phyloP scores from a whole-genome alignment of 2,329 filamentous ascomycete species.

The Aureobasidium pullulans region DNA sequence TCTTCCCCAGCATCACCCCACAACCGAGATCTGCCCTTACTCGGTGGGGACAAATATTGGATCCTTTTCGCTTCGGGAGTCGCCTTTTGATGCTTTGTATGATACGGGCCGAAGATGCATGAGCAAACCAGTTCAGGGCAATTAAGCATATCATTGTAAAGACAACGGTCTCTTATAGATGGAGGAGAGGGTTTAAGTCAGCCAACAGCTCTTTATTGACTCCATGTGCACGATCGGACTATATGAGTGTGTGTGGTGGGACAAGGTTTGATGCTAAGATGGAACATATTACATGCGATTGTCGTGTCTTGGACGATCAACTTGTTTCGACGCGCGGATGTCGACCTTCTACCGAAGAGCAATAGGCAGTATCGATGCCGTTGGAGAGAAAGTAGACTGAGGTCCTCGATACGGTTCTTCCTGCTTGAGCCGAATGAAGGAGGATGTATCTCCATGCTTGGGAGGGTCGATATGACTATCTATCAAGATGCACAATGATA shows the following conservation, averaged over 20 bases:
- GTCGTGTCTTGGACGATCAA: neutral
- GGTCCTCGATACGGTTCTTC: too few relatives aligned
- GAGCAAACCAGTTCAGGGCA: neutral
- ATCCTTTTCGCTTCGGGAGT: neutral
- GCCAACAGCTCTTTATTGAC: too few relatives aligned
- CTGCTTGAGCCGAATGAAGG: too few relatives aligned
- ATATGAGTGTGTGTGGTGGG: neutral
- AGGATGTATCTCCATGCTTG: too few relatives aligned
- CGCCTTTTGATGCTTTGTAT: neutral
- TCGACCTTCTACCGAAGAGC: neutral
- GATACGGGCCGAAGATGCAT: neutral
- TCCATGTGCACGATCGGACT: too few relatives aligned
- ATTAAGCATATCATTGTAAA: neutral
- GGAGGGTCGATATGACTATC: too few relatives aligned
- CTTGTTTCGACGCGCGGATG: neutral
- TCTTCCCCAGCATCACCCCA: neutral
- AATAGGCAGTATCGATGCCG: neutral
- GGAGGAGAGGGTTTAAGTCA: too few relatives aligned
- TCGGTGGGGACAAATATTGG: neutral
- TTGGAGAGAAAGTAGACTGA: too few relatives aligned
- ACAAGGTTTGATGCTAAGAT: neutral
- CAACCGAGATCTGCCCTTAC: neutral
- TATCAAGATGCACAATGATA: too few relatives aligned
- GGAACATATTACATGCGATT: neutral
- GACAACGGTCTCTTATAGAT: neutral